Percentiles rank a stretch among this genome's conserved stretches.
These are phyloP conservation scores for Casuarina equisetifolia DNA, from an alignment of 306 rosid genomes.

Conservation along the genomic window DNA sequence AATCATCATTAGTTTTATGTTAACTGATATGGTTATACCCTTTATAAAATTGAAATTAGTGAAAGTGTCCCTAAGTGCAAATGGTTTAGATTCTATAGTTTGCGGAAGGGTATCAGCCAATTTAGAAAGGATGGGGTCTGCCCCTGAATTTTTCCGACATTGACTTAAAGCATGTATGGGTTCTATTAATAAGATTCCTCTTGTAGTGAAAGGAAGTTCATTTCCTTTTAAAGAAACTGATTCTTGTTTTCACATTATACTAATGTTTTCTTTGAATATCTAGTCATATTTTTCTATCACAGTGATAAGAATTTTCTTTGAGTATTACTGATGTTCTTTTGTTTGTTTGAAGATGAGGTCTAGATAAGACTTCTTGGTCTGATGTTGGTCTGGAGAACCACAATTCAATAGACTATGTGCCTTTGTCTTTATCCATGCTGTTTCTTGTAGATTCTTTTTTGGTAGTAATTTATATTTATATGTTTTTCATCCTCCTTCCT, in stretches of 20 bases:
- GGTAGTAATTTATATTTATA: conserved; percentile 3
- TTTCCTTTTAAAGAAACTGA: neutral
- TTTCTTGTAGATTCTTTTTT: neutral
- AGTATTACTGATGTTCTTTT: neutral
- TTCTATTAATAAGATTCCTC: neutral
- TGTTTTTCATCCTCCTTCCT: conserved; percentile 18
- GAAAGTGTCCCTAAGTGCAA: neutral
- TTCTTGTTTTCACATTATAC: neutral
- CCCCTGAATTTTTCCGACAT: neutral
- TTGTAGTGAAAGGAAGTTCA: neutral
- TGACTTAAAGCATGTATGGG: neutral
- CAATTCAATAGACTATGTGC: neutral
- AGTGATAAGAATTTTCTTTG: neutral
- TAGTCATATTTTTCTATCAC: neutral
- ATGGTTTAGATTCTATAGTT: neutral
- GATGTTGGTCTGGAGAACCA: neutral
- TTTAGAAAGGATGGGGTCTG: neutral
- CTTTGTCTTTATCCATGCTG: neutral
- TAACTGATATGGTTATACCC: neutral
- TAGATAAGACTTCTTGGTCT: neutral
- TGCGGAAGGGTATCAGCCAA: neutral
- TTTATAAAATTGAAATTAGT: neutral
- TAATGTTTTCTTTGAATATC: neutral
- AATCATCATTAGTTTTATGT: conserved; percentile 6
- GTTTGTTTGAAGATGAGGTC: neutral